These are phyloP conservation scores for Pelargonium myrrhifolium DNA, from an alignment of 441 rosid genomes.

Conservation along the genomic window DNA sequence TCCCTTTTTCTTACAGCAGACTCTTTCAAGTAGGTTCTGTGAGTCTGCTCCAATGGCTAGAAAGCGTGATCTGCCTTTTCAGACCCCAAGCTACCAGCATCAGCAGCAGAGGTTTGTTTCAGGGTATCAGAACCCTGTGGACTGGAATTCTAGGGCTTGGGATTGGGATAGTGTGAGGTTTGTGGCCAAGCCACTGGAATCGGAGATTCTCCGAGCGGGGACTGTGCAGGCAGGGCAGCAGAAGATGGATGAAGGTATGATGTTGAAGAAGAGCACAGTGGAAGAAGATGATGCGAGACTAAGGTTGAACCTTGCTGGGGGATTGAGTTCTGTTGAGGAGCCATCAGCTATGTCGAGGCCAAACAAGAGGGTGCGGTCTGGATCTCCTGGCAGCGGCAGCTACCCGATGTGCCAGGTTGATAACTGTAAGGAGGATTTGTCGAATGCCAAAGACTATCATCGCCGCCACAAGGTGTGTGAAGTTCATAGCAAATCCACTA, in stretches of 20 bases:
- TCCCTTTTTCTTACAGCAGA: constrained; percentile 52
- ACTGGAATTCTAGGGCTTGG: constrained; percentile 74
- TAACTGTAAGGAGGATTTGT: constrained; percentile 65
- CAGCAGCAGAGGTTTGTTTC: constrained; percentile 20
- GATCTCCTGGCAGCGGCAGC: constrained; percentile 57
- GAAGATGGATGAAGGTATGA: constrained; percentile 19
- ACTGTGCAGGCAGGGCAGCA: constrained; percentile 21
- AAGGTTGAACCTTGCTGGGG: constrained; percentile 65
- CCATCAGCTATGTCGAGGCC: constrained; percentile 39
- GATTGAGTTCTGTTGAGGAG: constrained; percentile 41
- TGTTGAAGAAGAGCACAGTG: constrained; percentile 16
- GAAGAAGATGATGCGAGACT: constrained; percentile 43
- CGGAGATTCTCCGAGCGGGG: constrained; percentile 32
- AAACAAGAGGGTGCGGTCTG: constrained; percentile 59
- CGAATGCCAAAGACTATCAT: constrained; percentile 77
- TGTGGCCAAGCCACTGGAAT: constrained; percentile 49
- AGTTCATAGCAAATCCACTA: constrained; percentile 70
- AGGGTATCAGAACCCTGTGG: constrained; percentile 18
- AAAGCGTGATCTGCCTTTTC: constrained; percentile 58
- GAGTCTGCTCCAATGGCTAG: constrained; percentile 39
- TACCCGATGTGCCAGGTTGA: constrained; percentile 87
- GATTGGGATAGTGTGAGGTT: constrained; percentile 69
- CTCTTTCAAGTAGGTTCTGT: constrained; percentile 35
- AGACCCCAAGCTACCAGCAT: constrained; percentile 28
- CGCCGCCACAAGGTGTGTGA: constrained; percentile 89